A percentile compares a stretch with the other conserved stretches of the same genome.
Conservation (phyloP, 306 rosid genomes). For the Vigna nakashimae region DNA sequence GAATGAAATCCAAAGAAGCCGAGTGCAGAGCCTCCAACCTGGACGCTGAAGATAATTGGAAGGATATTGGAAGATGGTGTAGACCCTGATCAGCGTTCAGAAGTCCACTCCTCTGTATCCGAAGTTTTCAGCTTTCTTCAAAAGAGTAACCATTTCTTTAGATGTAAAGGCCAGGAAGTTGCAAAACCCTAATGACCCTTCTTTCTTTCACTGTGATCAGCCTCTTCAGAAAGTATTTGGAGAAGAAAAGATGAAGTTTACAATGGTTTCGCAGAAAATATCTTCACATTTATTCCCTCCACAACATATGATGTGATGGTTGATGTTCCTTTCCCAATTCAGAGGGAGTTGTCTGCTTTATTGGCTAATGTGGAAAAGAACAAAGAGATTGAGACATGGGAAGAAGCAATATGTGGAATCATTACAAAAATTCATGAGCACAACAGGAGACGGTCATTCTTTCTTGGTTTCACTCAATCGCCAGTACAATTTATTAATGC, state of each 20-base stretch:
- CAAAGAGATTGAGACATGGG: conserved; percentile 93
- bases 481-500: conserved; percentile 95
- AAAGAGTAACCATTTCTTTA: conserved; percentile 85
- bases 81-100: conserved; percentile 98
- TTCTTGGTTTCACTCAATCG: conserved; percentile 98
- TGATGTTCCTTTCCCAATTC: too few relatives aligned
- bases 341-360: conserved; percentile 75
- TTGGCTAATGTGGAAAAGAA: conserved; percentile 94
- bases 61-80: conserved; percentile 95
- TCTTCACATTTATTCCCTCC: too few relatives aligned
- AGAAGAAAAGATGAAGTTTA: conserved; percentile 89
- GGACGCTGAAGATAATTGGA: conserved; percentile 97
- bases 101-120: conserved; percentile 85
- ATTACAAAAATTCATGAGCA: conserved; percentile 96
- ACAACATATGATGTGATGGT: too few relatives aligned
- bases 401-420: conserved; percentile 86
- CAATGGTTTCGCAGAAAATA: too few relatives aligned
- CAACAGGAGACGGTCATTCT: conserved; percentile 89
- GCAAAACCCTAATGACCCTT: conserved; percentile 87
- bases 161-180: conserved; percentile 98
- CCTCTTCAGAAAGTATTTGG: conserved; percentile 96
- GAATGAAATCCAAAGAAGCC: conserved; percentile 88
- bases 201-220: conserved; percentile 82
- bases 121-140: conserved; percentile 90
- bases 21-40: conserved; percentile 87